Evolutionary conservation across 83 land plant species (phyloP), one percentile per base, ranked within the genome.

Genomic region (Thuja plicata): DNA sequence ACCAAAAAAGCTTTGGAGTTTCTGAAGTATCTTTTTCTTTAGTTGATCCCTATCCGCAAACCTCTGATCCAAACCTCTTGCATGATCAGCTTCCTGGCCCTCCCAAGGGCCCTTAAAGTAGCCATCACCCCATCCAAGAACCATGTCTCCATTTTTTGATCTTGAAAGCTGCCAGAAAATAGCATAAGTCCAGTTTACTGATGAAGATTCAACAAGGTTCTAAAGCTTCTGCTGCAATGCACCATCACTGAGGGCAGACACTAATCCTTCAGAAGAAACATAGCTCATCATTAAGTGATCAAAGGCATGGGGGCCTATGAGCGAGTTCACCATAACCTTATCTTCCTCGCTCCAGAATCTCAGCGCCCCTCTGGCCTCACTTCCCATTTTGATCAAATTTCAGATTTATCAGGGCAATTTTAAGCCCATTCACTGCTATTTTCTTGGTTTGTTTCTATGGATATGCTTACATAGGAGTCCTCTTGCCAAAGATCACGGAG

Each of bases 191-290:
- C 93, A 92, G 48, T 41, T 87, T 4, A 87, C 5, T 10, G 88
- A 48, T 15, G 88, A 88, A 34, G 41, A 46, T 35, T 96, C 98
- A 57, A 96, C 98, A 8, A 96, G 97, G 90, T 92, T 93, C 3
- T 94, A 89, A 2, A 96, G 93, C 91, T 91, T 93, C 32, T 94
- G 86, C 87, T 94, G 96, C 46, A 95, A 87, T 79, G 93, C 89
- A 37, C 88, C 88, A 80, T 94, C 95, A 46, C 87, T 86, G 24
- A 86, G 71, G 9, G 93, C 88, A 50, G 91, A 78, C 40, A 92
- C 83, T 0, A 93, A 86, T 7, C 94, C 92, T 73, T 94, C 95
- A 11, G 91, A 90, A 17, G 91, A 89, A 38, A 89, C 90, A 6
- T 86, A 89, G 88, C 93, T 90, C 35, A 90, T 54, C 70, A 91